Evolutionary conservation across 108 stramenopile genomes (phyloP), one percentile per base, ranked within the genome.

Genomic region (Skeletonema marinoi): DNA sequence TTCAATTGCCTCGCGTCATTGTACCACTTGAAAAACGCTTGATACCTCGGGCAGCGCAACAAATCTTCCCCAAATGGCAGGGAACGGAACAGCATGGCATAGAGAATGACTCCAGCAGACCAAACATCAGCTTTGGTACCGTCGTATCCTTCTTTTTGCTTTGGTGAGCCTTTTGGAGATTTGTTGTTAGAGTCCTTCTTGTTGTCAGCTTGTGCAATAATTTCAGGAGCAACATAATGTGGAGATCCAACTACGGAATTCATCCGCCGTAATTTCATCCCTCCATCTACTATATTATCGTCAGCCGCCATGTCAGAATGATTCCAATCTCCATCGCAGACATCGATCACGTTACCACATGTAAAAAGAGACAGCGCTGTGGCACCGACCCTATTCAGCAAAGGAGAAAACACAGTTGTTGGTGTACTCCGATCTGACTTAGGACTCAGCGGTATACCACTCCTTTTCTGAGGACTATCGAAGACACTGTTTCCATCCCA

Each of bases 101-200:
- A 97, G 17, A 97, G 75, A 59, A 97, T 97, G 36, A 97, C 94
- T 58, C 96, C 96, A n/a, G 94, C 91, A 73, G 93, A 94, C 96
- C 96, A 97, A 1, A 95, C 92, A 83, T 97, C 96, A 4, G 93
- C 96, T 71, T 94, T 94, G 36, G 89, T 86, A 11, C 96, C 96
- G 73, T 97, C 96, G 72, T 97, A 97, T 10, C 91, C 91, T 14
- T 60, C 42, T 29, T 64, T 59, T n/a, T 62, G 64, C 35, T 66
- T 67, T 35, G 54, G 25, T 61, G 78, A 65, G 50, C 50, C 69
- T 68, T 77, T 78, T 68, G 61, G 48, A 35, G 42, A 31, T 21
- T 31, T 63, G 25, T 31, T 65, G 32, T 19, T 51, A 6, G 31
- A 42, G 6, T 66, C 50, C 31, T 78, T 74, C 4, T 80, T 78